A percentile compares a stretch with the other conserved stretches of the same genome.
phyloP scores from a whole-genome alignment of 192 early-diverging fungal species.

The Backusella circina region DNA sequence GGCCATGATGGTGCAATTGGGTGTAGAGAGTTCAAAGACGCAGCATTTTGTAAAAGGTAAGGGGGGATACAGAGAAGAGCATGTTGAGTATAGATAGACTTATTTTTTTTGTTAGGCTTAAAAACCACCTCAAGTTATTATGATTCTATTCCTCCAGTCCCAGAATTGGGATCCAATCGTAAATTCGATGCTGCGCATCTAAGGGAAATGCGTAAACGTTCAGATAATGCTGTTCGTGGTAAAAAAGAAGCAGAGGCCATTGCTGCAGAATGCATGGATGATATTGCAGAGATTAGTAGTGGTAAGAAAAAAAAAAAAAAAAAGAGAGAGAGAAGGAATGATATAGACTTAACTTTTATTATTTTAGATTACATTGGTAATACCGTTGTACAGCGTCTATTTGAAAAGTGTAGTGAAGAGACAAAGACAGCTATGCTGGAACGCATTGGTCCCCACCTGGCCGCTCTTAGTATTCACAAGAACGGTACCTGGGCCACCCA shows the following conservation, averaged over 20 bases:
- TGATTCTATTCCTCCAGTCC: slow-evolving; percentile 27
- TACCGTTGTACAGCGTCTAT: slow-evolving; percentile 88
- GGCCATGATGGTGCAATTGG: not conserved
- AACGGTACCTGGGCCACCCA: slow-evolving; percentile 99
- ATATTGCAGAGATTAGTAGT: slow-evolving; percentile 86
- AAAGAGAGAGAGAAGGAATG: no score
- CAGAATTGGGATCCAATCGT: slow-evolving; percentile 30
- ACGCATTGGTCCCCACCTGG: slow-evolving; percentile 80
- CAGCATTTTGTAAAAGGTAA: slow-evolving; percentile 5
- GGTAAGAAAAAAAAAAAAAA: slow-evolving; percentile 46
- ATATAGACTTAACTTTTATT: slow-evolving; percentile 54
- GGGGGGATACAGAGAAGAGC: no score
- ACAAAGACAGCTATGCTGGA: slow-evolving; percentile 76
- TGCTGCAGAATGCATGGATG: slow-evolving; percentile 79
- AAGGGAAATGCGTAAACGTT: slow-evolving; percentile 81
- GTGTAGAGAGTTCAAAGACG: not conserved
- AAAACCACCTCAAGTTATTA: slow-evolving; percentile 6
- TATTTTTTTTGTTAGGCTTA: not conserved
- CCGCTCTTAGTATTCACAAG: slow-evolving; percentile 93
- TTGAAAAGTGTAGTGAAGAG: slow-evolving; percentile 73
- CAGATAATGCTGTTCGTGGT: slow-evolving; percentile 48
- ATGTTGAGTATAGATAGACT: no score
- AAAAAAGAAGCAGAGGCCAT: slow-evolving; percentile 69
- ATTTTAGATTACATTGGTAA: slow-evolving; percentile 94
- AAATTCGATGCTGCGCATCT: slow-evolving; percentile 76